These are phyloP conservation scores for Sarcodon aspratus DNA, from an alignment of 768 basidiomycete genomes.

Conservation along the genomic window DNA sequence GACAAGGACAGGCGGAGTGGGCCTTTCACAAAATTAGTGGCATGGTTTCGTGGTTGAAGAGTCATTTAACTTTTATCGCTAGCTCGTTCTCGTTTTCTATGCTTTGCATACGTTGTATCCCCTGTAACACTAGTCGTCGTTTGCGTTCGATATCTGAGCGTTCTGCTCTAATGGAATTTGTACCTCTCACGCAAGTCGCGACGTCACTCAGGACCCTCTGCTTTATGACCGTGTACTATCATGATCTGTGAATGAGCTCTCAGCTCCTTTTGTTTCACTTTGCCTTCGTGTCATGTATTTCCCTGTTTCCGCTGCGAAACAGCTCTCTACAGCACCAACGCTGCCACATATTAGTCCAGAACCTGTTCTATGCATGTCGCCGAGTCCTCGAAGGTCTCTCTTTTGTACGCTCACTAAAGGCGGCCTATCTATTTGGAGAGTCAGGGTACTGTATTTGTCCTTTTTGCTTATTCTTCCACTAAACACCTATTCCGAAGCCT, in stretches of 20 bases:
- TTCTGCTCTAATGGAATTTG: no score
- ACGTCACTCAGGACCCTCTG: not conserved
- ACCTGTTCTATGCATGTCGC: slow-evolving; percentile 40
- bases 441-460: slow-evolving; percentile 42
- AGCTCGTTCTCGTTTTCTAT: no score
- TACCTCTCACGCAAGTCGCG: no score
- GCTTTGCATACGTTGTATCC: no score
- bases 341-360: slow-evolving; percentile 53
- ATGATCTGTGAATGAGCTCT: not conserved
- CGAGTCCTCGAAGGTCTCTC: slow-evolving; percentile 66
- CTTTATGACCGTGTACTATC: not conserved
- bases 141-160: no score
- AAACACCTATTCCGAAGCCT: slow-evolving; percentile 34
- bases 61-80: no score
- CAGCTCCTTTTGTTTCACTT: no score
- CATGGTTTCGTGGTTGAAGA: no score
- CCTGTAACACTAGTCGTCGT: no score
- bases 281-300: slow-evolving; percentile 53
- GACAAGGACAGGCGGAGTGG: no score
- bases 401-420: slow-evolving; percentile 67
- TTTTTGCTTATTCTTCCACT: not conserved
- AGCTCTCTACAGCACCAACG: slow-evolving; percentile 56
- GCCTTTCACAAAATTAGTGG: no score
- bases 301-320: slow-evolving; percentile 69
- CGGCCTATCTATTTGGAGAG: slow-evolving; percentile 72